Evolutionary conservation across 495 filamentous ascomycete genomes (phyloP).

Genomic region (Melanomma pulvis-pyrius): DNA sequence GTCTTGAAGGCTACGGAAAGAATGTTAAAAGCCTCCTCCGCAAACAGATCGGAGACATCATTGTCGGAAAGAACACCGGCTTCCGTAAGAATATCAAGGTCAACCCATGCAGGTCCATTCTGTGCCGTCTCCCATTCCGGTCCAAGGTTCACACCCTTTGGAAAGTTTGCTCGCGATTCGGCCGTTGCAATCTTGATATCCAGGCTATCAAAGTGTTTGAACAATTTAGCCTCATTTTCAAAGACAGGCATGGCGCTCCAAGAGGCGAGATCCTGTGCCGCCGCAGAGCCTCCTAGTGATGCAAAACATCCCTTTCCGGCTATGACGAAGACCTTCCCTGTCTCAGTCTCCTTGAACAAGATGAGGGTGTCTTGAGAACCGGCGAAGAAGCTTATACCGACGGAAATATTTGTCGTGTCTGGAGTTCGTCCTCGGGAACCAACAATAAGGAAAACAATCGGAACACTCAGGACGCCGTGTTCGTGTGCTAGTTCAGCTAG

Average conservation of each 20-base stretch:
- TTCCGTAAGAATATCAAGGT: conserved; percentile 18
- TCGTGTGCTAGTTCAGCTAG: conserved; percentile 17
- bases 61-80: conserved; percentile 11
- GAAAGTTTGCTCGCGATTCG: conserved; percentile 7
- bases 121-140: conserved; percentile 25
- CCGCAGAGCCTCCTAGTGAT: conserved; percentile 30
- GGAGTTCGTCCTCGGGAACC: conserved; percentile 26
- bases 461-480: conserved; percentile 15
- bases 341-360: conserved; percentile 42
- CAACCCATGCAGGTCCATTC: conserved; percentile 9
- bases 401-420: conserved; percentile 44
- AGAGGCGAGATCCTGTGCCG: conserved; percentile 28
- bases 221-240: conserved; percentile 29
- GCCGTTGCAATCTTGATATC: conserved; percentile 10
- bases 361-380: conserved; percentile 43
- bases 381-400: conserved; percentile 47
- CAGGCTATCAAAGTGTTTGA: conserved; percentile 21
- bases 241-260: conserved; percentile 42
- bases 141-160: conserved; percentile 17
- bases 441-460: conserved; percentile 29
- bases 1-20: conserved; percentile 27
- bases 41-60: conserved; percentile 14
- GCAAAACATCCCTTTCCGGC: conserved; percentile 47
- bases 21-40: conserved; percentile 27
- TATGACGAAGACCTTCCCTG: conserved; percentile 40